These are phyloP conservation scores for Silybum marianum DNA, from an alignment of 129 eudicot genomes.

Conservation along the genomic window DNA sequence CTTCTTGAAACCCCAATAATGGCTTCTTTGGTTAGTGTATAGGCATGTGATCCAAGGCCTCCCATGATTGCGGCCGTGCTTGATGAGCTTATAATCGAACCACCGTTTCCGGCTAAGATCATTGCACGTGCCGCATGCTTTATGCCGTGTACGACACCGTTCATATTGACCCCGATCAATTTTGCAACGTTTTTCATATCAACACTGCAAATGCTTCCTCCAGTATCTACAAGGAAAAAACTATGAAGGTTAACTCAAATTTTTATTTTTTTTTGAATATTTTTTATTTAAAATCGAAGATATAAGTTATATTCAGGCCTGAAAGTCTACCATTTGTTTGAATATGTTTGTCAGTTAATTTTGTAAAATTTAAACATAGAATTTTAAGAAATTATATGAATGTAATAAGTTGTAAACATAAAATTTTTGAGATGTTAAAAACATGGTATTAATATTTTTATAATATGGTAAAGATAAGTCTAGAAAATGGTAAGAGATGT, in stretches of 20 bases:
- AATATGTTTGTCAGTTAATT: too few relatives aligned
- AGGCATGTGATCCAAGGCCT: conserved; percentile 72
- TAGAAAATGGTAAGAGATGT: conserved; percentile 2
- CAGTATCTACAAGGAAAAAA: conserved; percentile 31
- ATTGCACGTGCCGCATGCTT: conserved; percentile 82
- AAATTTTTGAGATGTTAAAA: background rate
- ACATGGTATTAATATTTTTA: background rate
- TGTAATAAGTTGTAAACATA: background rate
- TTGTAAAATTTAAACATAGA: too few relatives aligned
- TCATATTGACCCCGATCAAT: conserved; percentile 46
- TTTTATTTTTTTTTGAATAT: too few relatives aligned
- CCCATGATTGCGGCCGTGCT: conserved; percentile 82
- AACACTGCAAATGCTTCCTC: conserved; percentile 62
- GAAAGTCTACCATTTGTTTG: too few relatives aligned
- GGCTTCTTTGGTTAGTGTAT: conserved; percentile 74
- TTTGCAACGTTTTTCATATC: conserved; percentile 44
- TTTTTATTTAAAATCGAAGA: background rate
- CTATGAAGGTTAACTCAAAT: background rate
- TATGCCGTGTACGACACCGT: conserved; percentile 66
- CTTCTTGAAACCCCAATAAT: conserved; percentile 62
- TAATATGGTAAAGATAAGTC: background rate
- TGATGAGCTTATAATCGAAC: conserved; percentile 72
- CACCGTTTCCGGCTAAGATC: conserved; percentile 50
- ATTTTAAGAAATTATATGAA: background rate
- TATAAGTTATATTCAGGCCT: background rate